Conservation (phyloP, 345 rosid genomes). For the Firmiana major region DNA sequence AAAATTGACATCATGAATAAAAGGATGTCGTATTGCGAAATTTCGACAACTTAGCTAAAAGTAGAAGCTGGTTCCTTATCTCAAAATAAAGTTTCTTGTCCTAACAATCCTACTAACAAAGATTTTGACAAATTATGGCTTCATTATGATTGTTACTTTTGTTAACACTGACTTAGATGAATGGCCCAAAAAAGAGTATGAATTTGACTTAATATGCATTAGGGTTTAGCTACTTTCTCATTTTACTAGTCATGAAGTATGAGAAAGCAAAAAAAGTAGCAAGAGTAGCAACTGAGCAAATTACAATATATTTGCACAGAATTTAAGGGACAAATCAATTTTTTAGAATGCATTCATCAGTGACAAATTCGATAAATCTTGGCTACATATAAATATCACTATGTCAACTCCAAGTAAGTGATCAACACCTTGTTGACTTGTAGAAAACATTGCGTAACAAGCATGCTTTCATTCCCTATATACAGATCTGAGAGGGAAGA, state of each 20-base stretch:
- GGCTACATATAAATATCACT: neutral
- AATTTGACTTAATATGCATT: neutral
- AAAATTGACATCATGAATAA: neutral
- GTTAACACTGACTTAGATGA: neutral
- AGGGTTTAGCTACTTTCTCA: neutral
- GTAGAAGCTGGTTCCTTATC: too few species aligned
- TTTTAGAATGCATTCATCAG: neutral
- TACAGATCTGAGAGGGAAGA: neutral
- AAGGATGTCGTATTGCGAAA: neutral
- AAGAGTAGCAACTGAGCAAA: neutral
- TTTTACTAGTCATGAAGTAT: neutral
- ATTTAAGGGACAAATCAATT: neutral
- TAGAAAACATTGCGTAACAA: neutral
- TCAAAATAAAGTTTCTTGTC: neutral
- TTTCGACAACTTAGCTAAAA: neutral
- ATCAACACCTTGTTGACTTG: too few species aligned
- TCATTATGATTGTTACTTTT: neutral
- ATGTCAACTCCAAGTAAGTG: too few species aligned
- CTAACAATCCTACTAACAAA: neutral
- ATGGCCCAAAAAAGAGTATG: neutral
- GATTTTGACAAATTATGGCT: neutral
- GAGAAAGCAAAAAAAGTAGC: neutral
- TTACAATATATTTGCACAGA: neutral
- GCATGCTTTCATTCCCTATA: neutral
- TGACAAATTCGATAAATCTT: neutral